Evolutionary conservation across 495 filamentous ascomycete genomes (phyloP).

Genomic region (Talaromyces liani): DNA sequence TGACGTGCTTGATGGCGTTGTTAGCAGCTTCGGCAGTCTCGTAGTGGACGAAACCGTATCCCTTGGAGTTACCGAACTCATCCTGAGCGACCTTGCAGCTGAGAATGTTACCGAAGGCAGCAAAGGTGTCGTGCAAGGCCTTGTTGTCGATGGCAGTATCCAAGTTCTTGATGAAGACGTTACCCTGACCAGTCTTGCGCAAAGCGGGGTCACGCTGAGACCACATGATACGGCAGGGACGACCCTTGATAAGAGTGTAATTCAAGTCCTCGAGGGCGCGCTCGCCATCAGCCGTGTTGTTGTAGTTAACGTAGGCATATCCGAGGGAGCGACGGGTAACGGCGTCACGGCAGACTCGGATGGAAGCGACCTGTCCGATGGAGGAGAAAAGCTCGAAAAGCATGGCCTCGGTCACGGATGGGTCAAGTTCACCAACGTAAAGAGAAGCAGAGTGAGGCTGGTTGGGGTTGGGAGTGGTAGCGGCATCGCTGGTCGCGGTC

Average conservation of each 20-base stretch:
- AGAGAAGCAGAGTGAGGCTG: slow-evolving; percentile 93
- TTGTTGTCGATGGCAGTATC: slow-evolving; percentile 99
- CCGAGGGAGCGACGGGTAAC: slow-evolving; percentile 98
- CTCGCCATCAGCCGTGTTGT: slow-evolving; percentile 92
- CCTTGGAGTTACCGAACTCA: slow-evolving; percentile 91
- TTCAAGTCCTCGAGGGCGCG: slow-evolving; percentile 98
- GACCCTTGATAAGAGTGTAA: slow-evolving; percentile 98
- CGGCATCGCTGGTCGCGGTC: slow-evolving; percentile 54
- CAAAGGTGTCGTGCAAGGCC: slow-evolving; percentile 98
- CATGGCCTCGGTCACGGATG: slow-evolving; percentile 98
- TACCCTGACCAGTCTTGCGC: slow-evolving; percentile 98
- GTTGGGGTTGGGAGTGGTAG: slow-evolving; percentile 57
- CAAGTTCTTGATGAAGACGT: slow-evolving; percentile 99
- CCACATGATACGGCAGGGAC: slow-evolving; percentile 99
- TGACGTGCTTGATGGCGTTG: slow-evolving; percentile 98
- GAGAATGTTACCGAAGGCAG: slow-evolving; percentile 97
- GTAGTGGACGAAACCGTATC: slow-evolving; percentile 99
- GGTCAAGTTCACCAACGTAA: slow-evolving; percentile 97
- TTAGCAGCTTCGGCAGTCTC: slow-evolving; percentile 96
- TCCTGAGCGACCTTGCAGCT: slow-evolving; percentile 99
- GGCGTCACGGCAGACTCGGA: slow-evolving; percentile 98
- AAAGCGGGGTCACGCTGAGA: slow-evolving; percentile 98
- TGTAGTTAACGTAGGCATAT: slow-evolving; percentile 99
- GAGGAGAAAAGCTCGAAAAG: slow-evolving; percentile 99
- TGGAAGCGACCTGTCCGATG: slow-evolving; percentile 97